Evolutionary conservation across 2,329 filamentous ascomycete species (phyloP).

Genomic region (Zymoseptoria ardabiliae): DNA sequence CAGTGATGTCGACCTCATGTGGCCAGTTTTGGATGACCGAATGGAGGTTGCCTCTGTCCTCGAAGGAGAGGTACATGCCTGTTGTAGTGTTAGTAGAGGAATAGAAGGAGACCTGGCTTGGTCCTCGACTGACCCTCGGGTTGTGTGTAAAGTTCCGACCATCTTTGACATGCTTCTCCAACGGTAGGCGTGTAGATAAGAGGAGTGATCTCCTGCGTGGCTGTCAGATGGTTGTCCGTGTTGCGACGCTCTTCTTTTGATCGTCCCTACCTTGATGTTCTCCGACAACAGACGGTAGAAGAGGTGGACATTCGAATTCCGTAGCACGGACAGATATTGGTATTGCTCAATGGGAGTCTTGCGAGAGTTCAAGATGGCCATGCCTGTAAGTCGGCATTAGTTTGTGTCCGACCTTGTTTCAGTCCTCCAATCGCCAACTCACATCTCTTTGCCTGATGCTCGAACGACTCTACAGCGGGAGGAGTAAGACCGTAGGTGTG

Average conservation of each 20-base stretch:
- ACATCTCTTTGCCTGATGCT: slow-evolving; percentile 46
- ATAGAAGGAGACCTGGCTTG: too few relatives aligned
- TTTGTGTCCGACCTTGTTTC: not conserved
- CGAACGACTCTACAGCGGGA: slow-evolving; percentile 44
- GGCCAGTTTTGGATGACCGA: slow-evolving; percentile 92
- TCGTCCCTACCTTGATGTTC: slow-evolving; percentile 49
- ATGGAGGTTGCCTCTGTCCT: slow-evolving; percentile 82
- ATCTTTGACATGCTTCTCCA: slow-evolving; percentile 92
- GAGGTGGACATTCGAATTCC: slow-evolving; percentile 68
- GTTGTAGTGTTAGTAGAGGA: slow-evolving; percentile 4
- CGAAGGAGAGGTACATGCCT: slow-evolving; percentile 87
- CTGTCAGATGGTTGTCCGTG: slow-evolving; percentile 2
- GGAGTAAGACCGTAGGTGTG: slow-evolving; percentile 47
- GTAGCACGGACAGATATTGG: slow-evolving; percentile 69
- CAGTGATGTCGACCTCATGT: slow-evolving; percentile 87
- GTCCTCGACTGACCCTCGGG: slow-evolving; percentile 66
- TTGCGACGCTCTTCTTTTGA: not conserved
- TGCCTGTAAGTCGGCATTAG: slow-evolving; percentile 44
- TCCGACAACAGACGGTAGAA: slow-evolving; percentile 78
- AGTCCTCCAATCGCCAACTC: slow-evolving; percentile 28
- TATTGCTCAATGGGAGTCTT: slow-evolving; percentile 72
- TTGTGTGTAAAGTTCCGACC: slow-evolving; percentile 90
- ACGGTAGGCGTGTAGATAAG: slow-evolving; percentile 85
- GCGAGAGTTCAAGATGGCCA: slow-evolving; percentile 66
- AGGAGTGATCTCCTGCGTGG: slow-evolving; percentile 63